Evolutionary conservation across 83 land plant species (phyloP), one percentile per base, ranked within the genome.

Genomic region (Isoetes engelmannii): DNA sequence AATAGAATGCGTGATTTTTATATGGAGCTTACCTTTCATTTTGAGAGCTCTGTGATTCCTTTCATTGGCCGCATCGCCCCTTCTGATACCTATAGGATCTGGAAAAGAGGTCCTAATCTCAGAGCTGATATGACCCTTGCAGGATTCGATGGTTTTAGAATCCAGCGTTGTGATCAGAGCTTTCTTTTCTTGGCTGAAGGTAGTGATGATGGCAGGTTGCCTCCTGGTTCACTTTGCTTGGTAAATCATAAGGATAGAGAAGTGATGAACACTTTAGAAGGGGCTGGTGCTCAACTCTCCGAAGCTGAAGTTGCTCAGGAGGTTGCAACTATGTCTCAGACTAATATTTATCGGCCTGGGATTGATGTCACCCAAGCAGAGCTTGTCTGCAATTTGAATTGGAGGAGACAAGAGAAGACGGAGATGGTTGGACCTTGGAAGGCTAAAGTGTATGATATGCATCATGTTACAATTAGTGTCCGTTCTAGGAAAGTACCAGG

Each of bases 1-100:
- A 28, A 75, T 6, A 64, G 89, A 37, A 84, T 86, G 68, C 81
- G 84, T 12, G 89, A 86, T 65, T 86, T 86, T 59, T 86, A 86
- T 68, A 86, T 86, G 89, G 89, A 86, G 80, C 77, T 86, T 1
- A 77, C 82, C 0, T 87, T 87, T 72, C 80, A 83, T n/a, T 87
- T 87, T 58, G 92, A 87, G 84, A 87, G 92, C 75, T 87, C 92
- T n/a, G 84, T 85, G 46, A 83, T 87, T 6, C 92, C 92, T 10
- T 86, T 86, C 64, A 79, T 86, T 50, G 82, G 87, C 9, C 75
- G 89, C 0, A 84, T 86, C 61, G 89, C 89, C 10, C 89, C 89
- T 4, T 86, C 89, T 6, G 89, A 86, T 61, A 86, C 89, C n/a
- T 86, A 86, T 61, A 70, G 84, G 15, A 86, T 86, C 13, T 86